These are phyloP conservation scores for Haberlea rhodopensis DNA, from an alignment of 257 asterid genomes.

Conservation along the genomic window DNA sequence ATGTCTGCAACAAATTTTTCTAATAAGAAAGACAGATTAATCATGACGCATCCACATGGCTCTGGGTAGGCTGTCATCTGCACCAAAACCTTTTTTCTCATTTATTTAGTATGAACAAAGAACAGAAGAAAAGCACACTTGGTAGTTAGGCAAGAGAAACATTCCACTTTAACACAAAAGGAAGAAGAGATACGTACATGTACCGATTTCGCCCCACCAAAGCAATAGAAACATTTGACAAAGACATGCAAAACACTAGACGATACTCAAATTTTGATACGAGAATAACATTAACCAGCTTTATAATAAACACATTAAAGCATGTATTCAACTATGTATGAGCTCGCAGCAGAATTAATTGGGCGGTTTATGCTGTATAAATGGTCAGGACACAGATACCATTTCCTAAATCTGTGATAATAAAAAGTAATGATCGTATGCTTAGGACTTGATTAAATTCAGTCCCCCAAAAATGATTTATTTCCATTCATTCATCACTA, in stretches of 20 bases:
- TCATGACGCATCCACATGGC: neutral
- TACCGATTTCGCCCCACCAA: neutral
- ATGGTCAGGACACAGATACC: neutral
- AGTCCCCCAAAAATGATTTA: neutral
- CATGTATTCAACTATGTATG: neutral
- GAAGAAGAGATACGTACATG: neutral
- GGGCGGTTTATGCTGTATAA: neutral
- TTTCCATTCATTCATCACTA: neutral
- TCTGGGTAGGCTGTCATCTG: neutral
- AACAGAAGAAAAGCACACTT: constrained; percentile 12
- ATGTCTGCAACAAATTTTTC: neutral
- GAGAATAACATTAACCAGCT: neutral
- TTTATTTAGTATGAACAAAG: neutral
- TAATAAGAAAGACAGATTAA: neutral
- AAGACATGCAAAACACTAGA: neutral
- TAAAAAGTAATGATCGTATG: neutral
- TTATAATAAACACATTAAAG: neutral
- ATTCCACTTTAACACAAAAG: neutral
- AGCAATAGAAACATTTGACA: constrained; percentile 1
- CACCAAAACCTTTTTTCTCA: constrained; percentile 1
- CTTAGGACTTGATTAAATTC: neutral
- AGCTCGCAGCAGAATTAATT: neutral
- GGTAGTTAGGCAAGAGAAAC: neutral
- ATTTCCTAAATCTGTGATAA: neutral
- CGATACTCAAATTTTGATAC: neutral